Evolutionary conservation across 108 stramenopile species (phyloP).

Genomic region (Cyclotella baltica): DNA sequence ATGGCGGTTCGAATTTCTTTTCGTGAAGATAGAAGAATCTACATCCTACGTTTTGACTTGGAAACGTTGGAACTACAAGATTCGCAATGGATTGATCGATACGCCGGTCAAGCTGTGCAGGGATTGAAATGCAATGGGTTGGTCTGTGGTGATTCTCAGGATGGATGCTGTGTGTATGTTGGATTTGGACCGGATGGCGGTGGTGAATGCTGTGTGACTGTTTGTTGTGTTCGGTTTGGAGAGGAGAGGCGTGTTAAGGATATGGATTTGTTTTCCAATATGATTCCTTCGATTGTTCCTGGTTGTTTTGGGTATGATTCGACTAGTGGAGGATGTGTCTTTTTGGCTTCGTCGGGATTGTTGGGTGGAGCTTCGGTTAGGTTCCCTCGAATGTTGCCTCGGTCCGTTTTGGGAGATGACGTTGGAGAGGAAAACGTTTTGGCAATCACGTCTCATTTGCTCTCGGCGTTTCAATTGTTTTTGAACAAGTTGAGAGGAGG

Average conservation of each 20-base stretch:
- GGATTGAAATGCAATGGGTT: conserved; percentile 29
- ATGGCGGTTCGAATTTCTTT: conserved; percentile 18
- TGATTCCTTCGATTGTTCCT: conserved; percentile 24
- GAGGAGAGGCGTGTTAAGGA: conserved; percentile 24
- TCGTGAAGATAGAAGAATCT: not conserved
- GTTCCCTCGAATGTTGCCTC: conserved; percentile 10
- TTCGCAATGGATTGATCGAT: conserved; percentile 42
- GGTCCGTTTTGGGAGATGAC: not conserved
- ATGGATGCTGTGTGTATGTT: conserved; percentile 15
- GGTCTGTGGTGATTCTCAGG: conserved; percentile 18
- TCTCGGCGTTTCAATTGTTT: conserved; percentile 44
- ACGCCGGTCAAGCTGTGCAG: conserved; percentile 25
- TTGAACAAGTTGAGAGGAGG: conserved; percentile 8
- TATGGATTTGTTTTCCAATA: conserved; percentile 25
- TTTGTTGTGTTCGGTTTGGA: conserved; percentile 29
- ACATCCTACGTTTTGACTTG: conserved; percentile 27
- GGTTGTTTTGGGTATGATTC: conserved; percentile 40
- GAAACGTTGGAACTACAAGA: conserved; percentile 13
- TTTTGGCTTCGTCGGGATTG: conserved; percentile 36
- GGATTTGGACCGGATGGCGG: conserved; percentile 30
- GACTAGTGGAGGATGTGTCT: conserved; percentile 39
- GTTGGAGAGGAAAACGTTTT: conserved; percentile 22
- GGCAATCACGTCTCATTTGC: conserved; percentile 39
- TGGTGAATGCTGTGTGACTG: conserved; percentile 27
- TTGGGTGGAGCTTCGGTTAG: conserved; percentile 37